Evolutionary conservation across 2,329 filamentous ascomycete species (phyloP), one percentile per base, ranked within the genome.

Genomic region (Pseudogymnoascus sp.): DNA sequence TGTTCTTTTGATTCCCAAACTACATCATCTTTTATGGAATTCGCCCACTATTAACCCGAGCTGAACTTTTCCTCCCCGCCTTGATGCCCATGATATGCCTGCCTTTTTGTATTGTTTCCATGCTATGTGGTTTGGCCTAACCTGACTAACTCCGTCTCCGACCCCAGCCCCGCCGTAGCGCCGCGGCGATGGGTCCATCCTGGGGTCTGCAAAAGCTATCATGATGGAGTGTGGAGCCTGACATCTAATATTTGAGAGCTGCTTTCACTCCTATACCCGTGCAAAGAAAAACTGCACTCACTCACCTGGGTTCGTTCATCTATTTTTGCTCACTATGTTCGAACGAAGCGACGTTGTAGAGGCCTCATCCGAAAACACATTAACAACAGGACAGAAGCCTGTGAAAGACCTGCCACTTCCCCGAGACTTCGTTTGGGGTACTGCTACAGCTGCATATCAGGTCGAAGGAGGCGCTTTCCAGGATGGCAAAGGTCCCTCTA

Each of bases 381-480:
- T 21, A 42, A 42, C 40, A 9, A 21, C 17, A 42, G 40, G 17
- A 42, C 40, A 42, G 17, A 42, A 42, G 9, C 9, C 40, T 42
- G 9, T 3, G 10, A 42, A 42, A 42, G 40, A 42, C 11, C 40
- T 42, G 40, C 66, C 66, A 15, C 62, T 77, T 35, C 75, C 75
- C 0, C 61, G 69, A 0, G 74, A 74, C 38, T 79, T 79, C 60
- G 67, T 74, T 50, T 78, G 76, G 65, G 77, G 77, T 1, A 73
- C 77, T 38, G 75, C 76, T 10, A 75, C 74, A 4, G 75, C 74
- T 19, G 74, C 77, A 7, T 75, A 75, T 29, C 78, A 80, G 61
- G 75, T 80, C 23, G 78, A 80, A 70, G 78, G 78, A 1, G 78
- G 76, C 1, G 68, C 75, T 7, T 75, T 68, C 4, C 68, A 75